phyloP scores from a whole-genome alignment of 371 early-diverging fungal species.

The Mortierella sp. region DNA sequence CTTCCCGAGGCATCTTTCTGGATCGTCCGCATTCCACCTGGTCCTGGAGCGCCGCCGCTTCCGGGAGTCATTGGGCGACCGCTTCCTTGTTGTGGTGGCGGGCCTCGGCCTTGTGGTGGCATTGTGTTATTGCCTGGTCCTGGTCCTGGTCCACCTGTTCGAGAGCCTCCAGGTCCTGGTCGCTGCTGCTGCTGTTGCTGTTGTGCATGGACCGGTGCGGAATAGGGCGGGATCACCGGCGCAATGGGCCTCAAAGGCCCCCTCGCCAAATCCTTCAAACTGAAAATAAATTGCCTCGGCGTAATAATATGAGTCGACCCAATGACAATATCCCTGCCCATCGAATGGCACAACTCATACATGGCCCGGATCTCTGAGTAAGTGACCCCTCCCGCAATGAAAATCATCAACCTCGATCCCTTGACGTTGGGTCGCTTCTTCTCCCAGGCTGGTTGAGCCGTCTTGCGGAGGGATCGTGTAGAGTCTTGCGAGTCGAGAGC shows the following conservation, averaged over 20 bases:
- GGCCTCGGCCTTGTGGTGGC: constrained; percentile 14
- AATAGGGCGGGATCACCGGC: constrained; percentile 48
- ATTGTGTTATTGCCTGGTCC: background rate
- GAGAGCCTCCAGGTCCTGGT: constrained; percentile 19
- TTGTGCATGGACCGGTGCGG: constrained; percentile 12
- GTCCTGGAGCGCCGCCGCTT: constrained; percentile 5
- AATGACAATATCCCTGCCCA: constrained; percentile 85
- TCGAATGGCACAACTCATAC: constrained; percentile 83
- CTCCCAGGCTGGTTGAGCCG: constrained; percentile 38
- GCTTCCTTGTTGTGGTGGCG: background rate
- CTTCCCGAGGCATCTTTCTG: constrained; percentile 55
- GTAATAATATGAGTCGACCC: constrained; percentile 88
- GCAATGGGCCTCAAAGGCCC: constrained; percentile 28
- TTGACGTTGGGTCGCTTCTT: constrained; percentile 65
- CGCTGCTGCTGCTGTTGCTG: constrained; percentile 16
- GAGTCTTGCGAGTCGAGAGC: constrained; percentile 32
- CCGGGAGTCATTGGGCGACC: constrained; percentile 25
- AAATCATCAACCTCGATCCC: constrained; percentile 66
- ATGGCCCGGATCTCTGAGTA: constrained; percentile 91
- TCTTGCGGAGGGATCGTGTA: constrained; percentile 50
- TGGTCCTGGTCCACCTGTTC: constrained; percentile 26
- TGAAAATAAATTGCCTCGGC: constrained; percentile 82
- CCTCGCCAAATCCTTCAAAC: constrained; percentile 63
- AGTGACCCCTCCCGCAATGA: constrained; percentile 94
- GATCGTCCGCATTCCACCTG: constrained; percentile 50